These are phyloP conservation scores for Aspergillus aculeatinus DNA, from an alignment of 2,329 filamentous ascomycete genomes.

Conservation along the genomic window DNA sequence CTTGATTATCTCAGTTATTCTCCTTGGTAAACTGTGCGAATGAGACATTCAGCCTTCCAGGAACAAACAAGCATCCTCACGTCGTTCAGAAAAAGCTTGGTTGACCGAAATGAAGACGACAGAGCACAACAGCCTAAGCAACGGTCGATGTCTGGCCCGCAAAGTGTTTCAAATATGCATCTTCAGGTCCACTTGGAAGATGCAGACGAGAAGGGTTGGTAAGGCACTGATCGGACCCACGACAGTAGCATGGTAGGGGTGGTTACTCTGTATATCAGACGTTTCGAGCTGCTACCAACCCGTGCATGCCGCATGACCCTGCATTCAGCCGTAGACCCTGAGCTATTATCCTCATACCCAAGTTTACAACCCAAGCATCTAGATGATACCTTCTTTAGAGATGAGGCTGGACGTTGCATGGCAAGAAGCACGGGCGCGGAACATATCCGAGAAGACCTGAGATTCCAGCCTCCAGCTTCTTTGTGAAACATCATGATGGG, in stretches of 20 bases:
- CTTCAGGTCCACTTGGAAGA: background rate
- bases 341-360: background rate
- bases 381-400: background rate
- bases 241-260: background rate
- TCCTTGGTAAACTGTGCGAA: background rate
- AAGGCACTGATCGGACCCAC: background rate
- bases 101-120: background rate
- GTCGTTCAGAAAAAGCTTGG: slow-evolving; percentile 6
- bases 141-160: background rate
- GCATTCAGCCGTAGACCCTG: background rate
- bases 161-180: slow-evolving; percentile 13
- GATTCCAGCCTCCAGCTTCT: background rate
- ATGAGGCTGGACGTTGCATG: background rate
- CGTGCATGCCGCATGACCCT: background rate
- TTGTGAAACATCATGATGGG: background rate
- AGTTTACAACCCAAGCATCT: background rate
- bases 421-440: background rate
- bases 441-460: background rate
- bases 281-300: background rate
- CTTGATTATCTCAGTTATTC: background rate
- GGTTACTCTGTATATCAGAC: background rate
- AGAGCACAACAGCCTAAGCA: background rate
- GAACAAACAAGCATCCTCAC: background rate
- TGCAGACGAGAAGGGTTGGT: slow-evolving; percentile 2
- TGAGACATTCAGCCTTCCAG: background rate